Conservation (phyloP, 2,329 filamentous ascomycete species). For the Claviceps arundinis region DNA sequence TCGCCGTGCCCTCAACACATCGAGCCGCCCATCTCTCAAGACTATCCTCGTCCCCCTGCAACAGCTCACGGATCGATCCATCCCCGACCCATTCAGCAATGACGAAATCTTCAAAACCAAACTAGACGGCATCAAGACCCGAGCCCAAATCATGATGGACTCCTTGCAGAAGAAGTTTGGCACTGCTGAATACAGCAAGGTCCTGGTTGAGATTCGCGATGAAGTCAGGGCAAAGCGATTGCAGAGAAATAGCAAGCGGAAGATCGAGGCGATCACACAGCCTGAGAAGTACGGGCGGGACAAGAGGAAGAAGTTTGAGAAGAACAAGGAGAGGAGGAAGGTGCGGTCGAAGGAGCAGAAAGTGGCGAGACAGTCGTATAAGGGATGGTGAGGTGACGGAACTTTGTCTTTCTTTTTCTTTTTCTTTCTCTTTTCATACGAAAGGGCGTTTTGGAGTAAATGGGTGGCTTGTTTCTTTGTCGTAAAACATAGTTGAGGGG, state of each 20-base stretch:
- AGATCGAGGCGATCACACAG: constrained; percentile 71
- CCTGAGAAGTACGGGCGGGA: constrained; percentile 67
- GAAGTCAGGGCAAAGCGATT: constrained; percentile 59
- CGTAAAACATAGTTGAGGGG: neutral
- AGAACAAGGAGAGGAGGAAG: constrained; percentile 73
- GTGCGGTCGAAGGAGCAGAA: constrained; percentile 62
- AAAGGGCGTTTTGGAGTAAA: neutral
- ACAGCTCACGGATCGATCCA: constrained; percentile 70
- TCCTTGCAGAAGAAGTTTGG: constrained; percentile 76
- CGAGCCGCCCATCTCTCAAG: constrained; percentile 50
- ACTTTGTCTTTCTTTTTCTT: constrained; percentile 7
- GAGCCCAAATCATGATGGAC: constrained; percentile 66
- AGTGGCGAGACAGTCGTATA: constrained; percentile 59
- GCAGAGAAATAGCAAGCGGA: constrained; percentile 67
- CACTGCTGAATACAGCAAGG: constrained; percentile 62
- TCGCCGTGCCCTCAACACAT: constrained; percentile 42
- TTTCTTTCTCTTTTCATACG: neutral
- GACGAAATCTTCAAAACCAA: constrained; percentile 56
- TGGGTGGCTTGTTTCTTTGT: neutral
- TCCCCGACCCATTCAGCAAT: constrained; percentile 56
- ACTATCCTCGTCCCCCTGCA: constrained; percentile 50
- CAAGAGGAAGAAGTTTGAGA: constrained; percentile 73
- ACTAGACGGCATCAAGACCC: constrained; percentile 57
- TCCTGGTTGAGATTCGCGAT: constrained; percentile 59
- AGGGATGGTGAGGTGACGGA: constrained; percentile 20